A percentile compares a stretch with the other conserved stretches of the same genome.
phyloP scores from a whole-genome alignment of 331 rosid species.

The Malus hybrid region DNA sequence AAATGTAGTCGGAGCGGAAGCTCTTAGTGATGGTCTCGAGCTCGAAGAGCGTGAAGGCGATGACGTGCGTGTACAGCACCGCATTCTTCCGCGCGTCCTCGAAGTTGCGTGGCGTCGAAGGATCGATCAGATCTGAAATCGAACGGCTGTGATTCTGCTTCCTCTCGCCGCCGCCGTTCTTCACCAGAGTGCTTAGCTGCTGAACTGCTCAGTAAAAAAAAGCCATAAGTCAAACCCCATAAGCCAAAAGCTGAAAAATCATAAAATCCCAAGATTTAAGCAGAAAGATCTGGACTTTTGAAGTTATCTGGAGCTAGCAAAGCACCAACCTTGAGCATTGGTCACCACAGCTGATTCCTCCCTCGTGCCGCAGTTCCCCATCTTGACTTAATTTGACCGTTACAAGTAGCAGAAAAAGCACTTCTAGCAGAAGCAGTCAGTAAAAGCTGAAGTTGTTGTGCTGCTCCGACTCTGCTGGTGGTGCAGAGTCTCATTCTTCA shows the following conservation, averaged over 20 bases:
- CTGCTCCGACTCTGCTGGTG: constrained; percentile 3
- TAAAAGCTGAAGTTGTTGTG: background rate
- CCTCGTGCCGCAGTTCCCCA: constrained; percentile 98
- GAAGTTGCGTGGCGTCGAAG: constrained; percentile 77
- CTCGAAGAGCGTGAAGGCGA: constrained; percentile 85
- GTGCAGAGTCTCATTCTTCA: constrained; percentile 31
- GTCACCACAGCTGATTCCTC: constrained; percentile 94
- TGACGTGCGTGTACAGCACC: constrained; percentile 77
- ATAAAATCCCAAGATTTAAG: background rate
- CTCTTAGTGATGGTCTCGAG: constrained; percentile 96
- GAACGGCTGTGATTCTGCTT: constrained; percentile 58
- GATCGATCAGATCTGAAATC: constrained; percentile 88
- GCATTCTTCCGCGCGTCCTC: constrained; percentile 67
- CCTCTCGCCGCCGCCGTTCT: constrained; percentile 29
- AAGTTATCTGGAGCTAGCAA: background rate
- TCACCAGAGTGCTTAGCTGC: constrained; percentile 45
- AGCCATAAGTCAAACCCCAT: background rate
- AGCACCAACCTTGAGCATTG: constrained; percentile 74
- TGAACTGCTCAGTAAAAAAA: constrained; percentile 49
- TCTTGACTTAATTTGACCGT: constrained; percentile 7
- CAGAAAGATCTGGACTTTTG: background rate
- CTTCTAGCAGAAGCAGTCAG: background rate
- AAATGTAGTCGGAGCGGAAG: constrained; percentile 82
- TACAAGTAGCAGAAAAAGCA: background rate
- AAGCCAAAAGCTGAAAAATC: background rate